Evolutionary conservation across 305 asterid genomes (phyloP).

Genomic region (Solanum hybrid): DNA sequence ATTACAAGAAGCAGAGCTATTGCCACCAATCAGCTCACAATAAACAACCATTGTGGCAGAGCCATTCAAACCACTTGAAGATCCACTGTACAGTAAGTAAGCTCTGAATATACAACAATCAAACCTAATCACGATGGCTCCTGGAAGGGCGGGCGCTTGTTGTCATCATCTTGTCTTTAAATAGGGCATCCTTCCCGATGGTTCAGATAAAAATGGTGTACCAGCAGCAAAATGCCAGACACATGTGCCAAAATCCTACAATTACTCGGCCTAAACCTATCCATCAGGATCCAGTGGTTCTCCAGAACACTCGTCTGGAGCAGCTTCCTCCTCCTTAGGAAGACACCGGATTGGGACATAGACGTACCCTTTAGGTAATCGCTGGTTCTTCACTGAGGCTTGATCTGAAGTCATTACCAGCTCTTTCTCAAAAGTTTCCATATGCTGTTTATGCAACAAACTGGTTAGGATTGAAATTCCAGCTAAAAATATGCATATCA

Average conservation of each 20-base stretch:
- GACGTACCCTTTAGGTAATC: conserved; percentile 80
- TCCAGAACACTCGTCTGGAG: conserved; percentile 33
- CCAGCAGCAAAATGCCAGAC: background rate
- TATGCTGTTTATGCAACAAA: conserved; percentile 33
- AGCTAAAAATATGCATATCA: background rate
- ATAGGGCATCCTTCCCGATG: conserved; percentile 7
- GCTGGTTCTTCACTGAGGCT: conserved; percentile 83
- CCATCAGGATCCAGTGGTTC: conserved; percentile 39
- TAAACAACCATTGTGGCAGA: background rate
- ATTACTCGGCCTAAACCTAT: conserved; percentile 9
- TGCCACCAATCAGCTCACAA: conserved; percentile 20
- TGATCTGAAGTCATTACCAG: conserved; percentile 89
- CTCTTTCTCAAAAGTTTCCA: conserved; percentile 80
- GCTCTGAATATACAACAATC: conserved; percentile 36
- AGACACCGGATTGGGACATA: conserved; percentile 71
- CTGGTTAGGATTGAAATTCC: background rate
- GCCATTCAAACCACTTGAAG: conserved; percentile 6
- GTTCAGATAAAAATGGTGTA: conserved; percentile 2
- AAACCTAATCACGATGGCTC: conserved; percentile 4
- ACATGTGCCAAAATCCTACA: background rate
- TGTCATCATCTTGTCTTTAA: conserved; percentile 9
- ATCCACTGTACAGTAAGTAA: conserved; percentile 29
- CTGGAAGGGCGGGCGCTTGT: background rate
- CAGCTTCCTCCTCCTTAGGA: conserved; percentile 60
- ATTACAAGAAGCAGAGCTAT: conserved; percentile 55